phyloP scores from a whole-genome alignment of 306 rosid species.

The Mimosa bimucronata region DNA sequence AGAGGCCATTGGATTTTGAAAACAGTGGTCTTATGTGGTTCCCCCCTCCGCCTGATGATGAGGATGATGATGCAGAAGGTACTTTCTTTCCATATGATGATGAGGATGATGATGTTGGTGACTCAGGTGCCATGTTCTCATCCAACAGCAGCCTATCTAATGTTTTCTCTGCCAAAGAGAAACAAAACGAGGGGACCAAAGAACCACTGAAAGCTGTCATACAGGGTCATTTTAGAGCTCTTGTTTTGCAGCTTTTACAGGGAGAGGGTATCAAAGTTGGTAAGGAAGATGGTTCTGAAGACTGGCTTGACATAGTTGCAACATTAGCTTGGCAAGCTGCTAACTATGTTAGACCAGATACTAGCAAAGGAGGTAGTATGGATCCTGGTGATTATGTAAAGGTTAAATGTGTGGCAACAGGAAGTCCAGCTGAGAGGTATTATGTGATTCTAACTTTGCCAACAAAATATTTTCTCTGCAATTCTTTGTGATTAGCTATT shows the following conservation, averaged over 20 bases:
- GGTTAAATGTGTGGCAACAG: constrained; percentile 89
- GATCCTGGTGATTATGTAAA: constrained; percentile 94
- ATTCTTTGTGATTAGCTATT: constrained; percentile 24
- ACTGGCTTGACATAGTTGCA: constrained; percentile 89
- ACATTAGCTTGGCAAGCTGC: constrained; percentile 94
- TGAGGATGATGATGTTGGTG: constrained; percentile 94
- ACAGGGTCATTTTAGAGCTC: constrained; percentile 96
- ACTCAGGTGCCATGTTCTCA: constrained; percentile 77
- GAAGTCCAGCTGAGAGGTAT: constrained; percentile 90
- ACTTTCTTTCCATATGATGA: constrained; percentile 78
- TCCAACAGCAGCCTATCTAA: constrained; percentile 73
- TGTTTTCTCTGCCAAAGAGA: constrained; percentile 78
- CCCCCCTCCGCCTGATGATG: constrained; percentile 92
- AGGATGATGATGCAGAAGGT: constrained; percentile 69
- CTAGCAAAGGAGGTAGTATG: constrained; percentile 98
- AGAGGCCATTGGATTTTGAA: constrained; percentile 88
- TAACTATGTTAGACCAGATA: constrained; percentile 92
- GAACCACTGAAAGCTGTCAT: constrained; percentile 88
- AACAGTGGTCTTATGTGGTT: constrained; percentile 85
- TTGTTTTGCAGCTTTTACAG: constrained; percentile 86
- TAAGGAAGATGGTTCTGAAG: constrained; percentile 66
- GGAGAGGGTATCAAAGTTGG: constrained; percentile 77
- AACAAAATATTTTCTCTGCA: neutral
- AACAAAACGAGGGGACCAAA: constrained; percentile 72
- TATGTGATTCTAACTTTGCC: constrained; percentile 28